These are phyloP conservation scores for Hortiboletus flavorubellus DNA, from an alignment of 768 basidiomycete genomes.

Conservation along the genomic window DNA sequence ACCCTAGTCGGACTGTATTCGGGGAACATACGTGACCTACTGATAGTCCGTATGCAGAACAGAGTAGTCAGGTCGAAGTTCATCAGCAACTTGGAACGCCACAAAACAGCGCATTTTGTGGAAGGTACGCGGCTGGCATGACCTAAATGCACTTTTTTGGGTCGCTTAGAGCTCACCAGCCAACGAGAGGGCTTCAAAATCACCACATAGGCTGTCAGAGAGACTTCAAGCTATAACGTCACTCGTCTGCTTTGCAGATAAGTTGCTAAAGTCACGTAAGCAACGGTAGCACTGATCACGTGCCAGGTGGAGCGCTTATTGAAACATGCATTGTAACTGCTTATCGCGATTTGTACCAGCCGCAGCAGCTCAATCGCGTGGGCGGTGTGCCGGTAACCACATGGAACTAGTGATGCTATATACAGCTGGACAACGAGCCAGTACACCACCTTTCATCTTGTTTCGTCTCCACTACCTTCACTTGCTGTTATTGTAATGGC, in stretches of 20 bases:
- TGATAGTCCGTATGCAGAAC: not conserved
- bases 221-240: too few relatives aligned
- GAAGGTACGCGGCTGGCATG: too few relatives aligned
- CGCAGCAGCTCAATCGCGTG: not conserved
- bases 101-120: too few relatives aligned
- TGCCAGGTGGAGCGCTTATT: not conserved
- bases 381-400: not conserved
- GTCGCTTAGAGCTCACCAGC: too few relatives aligned
- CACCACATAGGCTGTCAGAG: too few relatives aligned
- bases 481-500: slow-evolving; percentile 7
- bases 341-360: not conserved
- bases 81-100: too few relatives aligned
- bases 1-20: not conserved
- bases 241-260: too few relatives aligned
- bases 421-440: slow-evolving; percentile 4
- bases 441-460: not conserved
- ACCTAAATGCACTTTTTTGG: too few relatives aligned
- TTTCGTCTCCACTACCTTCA: not conserved
- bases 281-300: too few relatives aligned
- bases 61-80: not conserved
- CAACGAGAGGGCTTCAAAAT: too few relatives aligned
- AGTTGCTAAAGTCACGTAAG: too few relatives aligned
- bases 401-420: slow-evolving; percentile 3
- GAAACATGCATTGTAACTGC: not conserved
- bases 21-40: too few relatives aligned